Evolutionary conservation across 345 rosid genomes (phyloP), one percentile per base, ranked within the genome.

Genomic region (Leavenworthia alabamica): DNA sequence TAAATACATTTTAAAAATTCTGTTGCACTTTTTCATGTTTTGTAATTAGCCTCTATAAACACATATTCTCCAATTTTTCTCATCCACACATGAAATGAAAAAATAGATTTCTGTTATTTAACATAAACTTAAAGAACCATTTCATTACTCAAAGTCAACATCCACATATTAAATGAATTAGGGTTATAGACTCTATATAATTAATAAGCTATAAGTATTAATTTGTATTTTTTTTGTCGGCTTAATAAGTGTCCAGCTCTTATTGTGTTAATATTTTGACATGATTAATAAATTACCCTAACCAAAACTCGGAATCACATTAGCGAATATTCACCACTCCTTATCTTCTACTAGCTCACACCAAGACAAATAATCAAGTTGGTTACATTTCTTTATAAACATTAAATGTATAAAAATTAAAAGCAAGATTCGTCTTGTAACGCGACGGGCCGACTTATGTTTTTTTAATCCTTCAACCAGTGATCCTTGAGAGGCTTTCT

Each of bases 391-490:
- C 46, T 31, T 15, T 39, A 37, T 27, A 7, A 5, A 43, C 40
- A 62, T 16, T 6, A n/a, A 24, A 62, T 29, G 55, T 44, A 44
- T 22, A 50, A 64, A 3, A 44, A 44, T 7, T 42, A 49, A 41
- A 65, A 44, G 62, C 50, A 82, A 83, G 86, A 83, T 83, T 84
- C 88, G 72, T 70, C 65, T 61, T 32, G 53, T 72, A 80, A 86
- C 70, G 96, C 96, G 96, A 86, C 94, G 90, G 71, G 75, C 77
- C 89, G 96, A 81, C 90, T 62, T 73, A 56, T 85, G 54, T 23
- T 40, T 41, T 44, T 20, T 23, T 28, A 40, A 29, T 51, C 40
- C 7, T 52, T 51, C 44, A 31, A 22, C 46, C 48, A 70, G 51
- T 42, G 46, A 70, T 55, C 58, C 64, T 63, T n/a, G 17, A 20